Evolutionary conservation across 768 basidiomycete genomes (phyloP).

Genomic region (Termitomyces heimii): DNA sequence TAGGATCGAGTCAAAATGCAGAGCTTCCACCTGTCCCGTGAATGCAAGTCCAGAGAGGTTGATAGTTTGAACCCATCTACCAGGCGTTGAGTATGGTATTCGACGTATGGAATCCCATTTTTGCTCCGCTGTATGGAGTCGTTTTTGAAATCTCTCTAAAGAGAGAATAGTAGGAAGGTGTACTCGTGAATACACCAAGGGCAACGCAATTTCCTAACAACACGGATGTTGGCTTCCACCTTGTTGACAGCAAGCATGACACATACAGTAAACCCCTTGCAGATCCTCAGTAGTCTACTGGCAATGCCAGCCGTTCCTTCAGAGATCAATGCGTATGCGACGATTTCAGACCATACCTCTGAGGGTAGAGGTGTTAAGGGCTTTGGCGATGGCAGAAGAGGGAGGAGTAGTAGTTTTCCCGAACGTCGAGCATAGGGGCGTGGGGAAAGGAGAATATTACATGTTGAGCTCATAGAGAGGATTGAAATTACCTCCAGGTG

Average conservation of each 20-base stretch:
- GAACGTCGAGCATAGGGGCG: constrained; percentile 58
- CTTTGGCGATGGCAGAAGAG: constrained; percentile 54
- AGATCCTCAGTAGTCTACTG: constrained; percentile 34
- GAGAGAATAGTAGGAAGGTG: constrained; percentile 33
- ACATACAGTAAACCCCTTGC: constrained; percentile 41
- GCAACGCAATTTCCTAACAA: constrained; percentile 56
- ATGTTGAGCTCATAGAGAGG: constrained; percentile 14
- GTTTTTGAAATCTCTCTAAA: constrained; percentile 54
- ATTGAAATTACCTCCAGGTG: no score
- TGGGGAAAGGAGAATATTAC: constrained; percentile 51
- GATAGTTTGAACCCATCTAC: constrained; percentile 76
- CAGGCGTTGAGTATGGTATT: constrained; percentile 82
- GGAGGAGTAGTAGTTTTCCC: constrained; percentile 59
- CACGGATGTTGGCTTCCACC: background rate
- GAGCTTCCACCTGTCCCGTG: constrained; percentile 38
- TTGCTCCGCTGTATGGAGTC: constrained; percentile 57
- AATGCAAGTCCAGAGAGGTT: constrained; percentile 57
- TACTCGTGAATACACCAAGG: constrained; percentile 59
- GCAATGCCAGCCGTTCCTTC: constrained; percentile 19
- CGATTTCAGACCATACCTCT: constrained; percentile 68
- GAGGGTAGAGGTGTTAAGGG: constrained; percentile 52
- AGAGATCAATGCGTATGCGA: constrained; percentile 31
- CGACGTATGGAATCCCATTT: constrained; percentile 87
- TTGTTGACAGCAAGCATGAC: background rate
- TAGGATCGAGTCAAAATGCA: constrained; percentile 57